These are phyloP conservation scores for Aspergillus hancockii DNA, from an alignment of 495 filamentous ascomycete species.

Conservation along the genomic window DNA sequence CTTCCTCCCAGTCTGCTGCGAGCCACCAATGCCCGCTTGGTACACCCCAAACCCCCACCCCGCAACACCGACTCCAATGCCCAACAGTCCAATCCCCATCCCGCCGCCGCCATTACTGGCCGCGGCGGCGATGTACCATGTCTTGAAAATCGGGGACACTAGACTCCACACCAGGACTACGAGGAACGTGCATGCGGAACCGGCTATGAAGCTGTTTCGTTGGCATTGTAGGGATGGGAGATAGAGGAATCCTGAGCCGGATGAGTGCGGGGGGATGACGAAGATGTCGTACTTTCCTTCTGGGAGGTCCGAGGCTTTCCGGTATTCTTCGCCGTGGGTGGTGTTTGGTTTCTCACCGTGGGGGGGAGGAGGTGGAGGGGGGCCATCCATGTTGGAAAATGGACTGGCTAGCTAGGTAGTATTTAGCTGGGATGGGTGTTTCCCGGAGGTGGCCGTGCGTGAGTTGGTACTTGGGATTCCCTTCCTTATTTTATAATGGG, in stretches of 20 bases:
- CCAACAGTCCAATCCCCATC: constrained; percentile 61
- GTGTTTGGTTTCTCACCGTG: constrained; percentile 68
- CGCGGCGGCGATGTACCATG: constrained; percentile 66
- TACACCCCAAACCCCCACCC: constrained; percentile 74
- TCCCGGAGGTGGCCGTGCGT: neutral
- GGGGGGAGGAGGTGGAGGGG: constrained; percentile 64
- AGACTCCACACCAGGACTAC: constrained; percentile 64
- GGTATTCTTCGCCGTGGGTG: constrained; percentile 44
- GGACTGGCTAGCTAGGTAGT: neutral
- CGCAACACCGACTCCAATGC: constrained; percentile 68
- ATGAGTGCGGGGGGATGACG: constrained; percentile 90
- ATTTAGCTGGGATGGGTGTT: neutral
- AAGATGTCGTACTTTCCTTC: constrained; percentile 94
- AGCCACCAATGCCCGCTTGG: constrained; percentile 48
- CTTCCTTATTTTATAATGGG: constrained; percentile 2
- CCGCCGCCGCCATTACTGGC: constrained; percentile 61
- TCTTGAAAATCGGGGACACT: constrained; percentile 66
- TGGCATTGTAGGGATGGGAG: constrained; percentile 84
- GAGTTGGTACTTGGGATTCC: neutral
- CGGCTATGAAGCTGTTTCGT: constrained; percentile 87
- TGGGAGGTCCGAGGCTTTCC: constrained; percentile 63
- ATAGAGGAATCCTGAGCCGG: constrained; percentile 90
- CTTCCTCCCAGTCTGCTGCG: constrained; percentile 19
- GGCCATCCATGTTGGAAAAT: constrained; percentile 41
- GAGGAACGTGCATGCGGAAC: constrained; percentile 71